A percentile compares a stretch with the other conserved stretches of the same genome.
Evolutionary conservation across 306 rosid genomes (phyloP).

Genomic region (Medicago truncatula): MtrunA17r5.0-ANR NC_053045.1:35253501-35254000

Average conservation of each 20-base stretch:
- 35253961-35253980: not conserved
- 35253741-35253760: slow-evolving; percentile 35
- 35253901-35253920: not conserved
- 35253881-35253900: slow-evolving; percentile 32
- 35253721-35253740: not conserved
- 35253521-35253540: not conserved
- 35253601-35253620: not conserved
- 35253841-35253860: slow-evolving; percentile 16
- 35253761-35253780: not conserved
- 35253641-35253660: slow-evolving; percentile 45
- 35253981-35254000: not conserved
- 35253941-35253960: slow-evolving; percentile 18
- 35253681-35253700: not conserved
- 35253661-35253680: slow-evolving; percentile 35
- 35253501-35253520: too few species aligned
- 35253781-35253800: slow-evolving; percentile 36
- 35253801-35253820: not conserved
- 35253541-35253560: not conserved
- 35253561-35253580: not conserved
- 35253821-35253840: slow-evolving; percentile 16
- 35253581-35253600: not conserved
- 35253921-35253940: not conserved
- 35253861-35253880: not conserved
- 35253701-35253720: slow-evolving; percentile 2
- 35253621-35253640: slow-evolving; percentile 14